Evolutionary conservation across 108 stramenopile species (phyloP).

Genomic region (Licmophora abbreviata): DNA sequence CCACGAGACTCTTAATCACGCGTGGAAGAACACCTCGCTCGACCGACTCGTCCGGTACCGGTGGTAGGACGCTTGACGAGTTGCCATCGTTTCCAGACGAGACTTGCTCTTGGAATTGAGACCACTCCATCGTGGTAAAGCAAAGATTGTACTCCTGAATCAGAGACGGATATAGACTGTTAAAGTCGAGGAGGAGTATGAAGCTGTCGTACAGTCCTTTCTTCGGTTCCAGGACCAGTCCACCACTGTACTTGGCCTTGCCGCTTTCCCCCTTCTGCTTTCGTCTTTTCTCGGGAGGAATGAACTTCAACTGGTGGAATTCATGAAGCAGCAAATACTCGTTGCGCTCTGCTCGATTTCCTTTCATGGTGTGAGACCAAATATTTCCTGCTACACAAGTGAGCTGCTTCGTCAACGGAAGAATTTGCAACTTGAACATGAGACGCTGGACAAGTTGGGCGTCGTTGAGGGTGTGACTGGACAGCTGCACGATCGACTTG

Average conservation of each 20-base stretch:
- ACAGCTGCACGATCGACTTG: slow-evolving; percentile 73
- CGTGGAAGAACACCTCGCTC: slow-evolving; percentile 91
- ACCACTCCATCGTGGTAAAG: slow-evolving; percentile 98
- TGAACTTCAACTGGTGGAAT: slow-evolving; percentile 92
- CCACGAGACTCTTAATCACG: slow-evolving; percentile 94
- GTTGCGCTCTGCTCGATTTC: slow-evolving; percentile 98
- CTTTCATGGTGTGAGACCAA: slow-evolving; percentile 91
- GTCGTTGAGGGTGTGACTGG: slow-evolving; percentile 85
- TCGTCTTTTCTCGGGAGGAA: slow-evolving; percentile 86
- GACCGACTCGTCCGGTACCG: slow-evolving; percentile 78
- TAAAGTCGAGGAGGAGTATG: slow-evolving; percentile 98
- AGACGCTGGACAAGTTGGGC: slow-evolving; percentile 90
- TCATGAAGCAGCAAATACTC: slow-evolving; percentile 98
- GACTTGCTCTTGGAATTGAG: slow-evolving; percentile 25
- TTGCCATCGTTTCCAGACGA: slow-evolving; percentile 22
- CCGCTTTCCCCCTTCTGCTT: slow-evolving; percentile 31
- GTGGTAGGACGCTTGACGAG: slow-evolving; percentile 62
- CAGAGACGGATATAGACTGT: slow-evolving; percentile 96
- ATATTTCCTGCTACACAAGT: slow-evolving; percentile 96
- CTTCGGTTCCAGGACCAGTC: slow-evolving; percentile 99
- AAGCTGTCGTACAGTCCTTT: slow-evolving; percentile 98
- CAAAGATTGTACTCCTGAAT: slow-evolving; percentile 99
- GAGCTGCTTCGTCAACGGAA: slow-evolving; percentile 96
- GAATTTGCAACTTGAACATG: slow-evolving; percentile 90
- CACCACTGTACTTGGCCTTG: slow-evolving; percentile 95